Conservation (phyloP, 2,329 filamentous ascomycete genomes). For the Acephala macrosclerotiorum region DNA sequence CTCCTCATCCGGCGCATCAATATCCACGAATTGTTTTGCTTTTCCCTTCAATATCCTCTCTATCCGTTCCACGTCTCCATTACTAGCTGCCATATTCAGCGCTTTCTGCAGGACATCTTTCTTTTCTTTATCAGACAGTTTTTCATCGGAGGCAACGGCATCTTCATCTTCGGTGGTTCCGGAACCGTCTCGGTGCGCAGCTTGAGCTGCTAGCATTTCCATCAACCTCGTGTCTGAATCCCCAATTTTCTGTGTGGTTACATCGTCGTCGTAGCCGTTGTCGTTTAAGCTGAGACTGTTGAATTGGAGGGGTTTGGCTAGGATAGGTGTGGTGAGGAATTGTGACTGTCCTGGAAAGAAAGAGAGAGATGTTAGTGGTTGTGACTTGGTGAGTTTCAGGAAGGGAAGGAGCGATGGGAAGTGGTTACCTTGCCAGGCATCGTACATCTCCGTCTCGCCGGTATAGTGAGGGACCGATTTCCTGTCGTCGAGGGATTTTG, state of each 20-base stretch:
- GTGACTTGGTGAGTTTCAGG: background rate
- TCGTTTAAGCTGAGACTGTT: conserved; percentile 83
- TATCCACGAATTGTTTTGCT: conserved; percentile 78
- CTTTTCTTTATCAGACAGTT: conserved; percentile 80
- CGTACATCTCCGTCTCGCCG: conserved; percentile 94
- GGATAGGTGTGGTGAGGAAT: conserved; percentile 86
- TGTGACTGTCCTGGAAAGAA: conserved; percentile 81
- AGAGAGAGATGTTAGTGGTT: conserved; percentile 26
- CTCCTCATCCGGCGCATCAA: conserved; percentile 90
- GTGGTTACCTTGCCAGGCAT: conserved; percentile 89
- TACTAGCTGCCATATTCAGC: conserved; percentile 94
- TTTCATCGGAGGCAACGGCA: conserved; percentile 76
- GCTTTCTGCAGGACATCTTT: conserved; percentile 82
- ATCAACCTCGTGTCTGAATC: conserved; percentile 90
- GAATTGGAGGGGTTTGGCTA: conserved; percentile 85
- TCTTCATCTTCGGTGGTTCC: conserved; percentile 78
- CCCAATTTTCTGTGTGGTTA: conserved; percentile 61
- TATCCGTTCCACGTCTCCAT: conserved; percentile 87
- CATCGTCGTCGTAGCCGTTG: conserved; percentile 70
- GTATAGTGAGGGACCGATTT: conserved; percentile 69
- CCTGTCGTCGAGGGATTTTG: conserved; percentile 90
- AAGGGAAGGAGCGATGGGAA: background rate
- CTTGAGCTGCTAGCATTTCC: conserved; percentile 95
- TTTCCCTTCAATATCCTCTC: conserved; percentile 76
- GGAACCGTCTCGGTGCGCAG: conserved; percentile 79